These are phyloP conservation scores for Zygoascus flipseniorum DNA, from an alignment of 805 yeast species.

Conservation along the genomic window DNA sequence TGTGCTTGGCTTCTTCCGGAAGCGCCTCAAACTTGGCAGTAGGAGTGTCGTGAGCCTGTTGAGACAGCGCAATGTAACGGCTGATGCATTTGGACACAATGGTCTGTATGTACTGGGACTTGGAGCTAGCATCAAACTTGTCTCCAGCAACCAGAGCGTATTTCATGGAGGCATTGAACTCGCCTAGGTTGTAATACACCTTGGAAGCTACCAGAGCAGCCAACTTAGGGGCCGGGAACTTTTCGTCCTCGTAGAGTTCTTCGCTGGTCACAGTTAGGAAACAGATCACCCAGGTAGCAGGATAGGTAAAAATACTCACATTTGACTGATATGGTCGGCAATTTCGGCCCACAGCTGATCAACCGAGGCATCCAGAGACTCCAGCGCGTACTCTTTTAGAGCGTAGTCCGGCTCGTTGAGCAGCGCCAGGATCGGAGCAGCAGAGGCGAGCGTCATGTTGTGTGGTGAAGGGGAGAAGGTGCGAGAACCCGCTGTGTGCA, in stretches of 20 bases:
- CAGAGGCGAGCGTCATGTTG: slow-evolving; percentile 61
- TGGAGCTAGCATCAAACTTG: slow-evolving; percentile 64
- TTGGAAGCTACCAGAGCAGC: slow-evolving; percentile 93
- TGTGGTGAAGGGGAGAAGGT: not conserved
- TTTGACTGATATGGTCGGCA: slow-evolving; percentile 77
- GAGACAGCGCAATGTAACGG: slow-evolving; percentile 62
- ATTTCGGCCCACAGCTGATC: slow-evolving; percentile 97
- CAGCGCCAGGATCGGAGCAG: slow-evolving; percentile 87
- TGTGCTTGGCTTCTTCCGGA: slow-evolving; percentile 19
- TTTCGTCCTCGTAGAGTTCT: slow-evolving; percentile 77
- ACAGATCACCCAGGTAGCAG: not conserved
- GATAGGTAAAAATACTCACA: slow-evolving; percentile 27
- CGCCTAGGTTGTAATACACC: slow-evolving; percentile 86
- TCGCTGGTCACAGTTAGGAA: slow-evolving; percentile 34
- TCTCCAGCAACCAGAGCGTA: slow-evolving; percentile 81
- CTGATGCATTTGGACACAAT: slow-evolving; percentile 90
- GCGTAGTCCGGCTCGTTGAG: slow-evolving; percentile 71
- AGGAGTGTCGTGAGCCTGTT: slow-evolving; percentile 35
- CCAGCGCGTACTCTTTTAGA: slow-evolving; percentile 76
- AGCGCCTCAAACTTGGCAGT: slow-evolving; percentile 19
- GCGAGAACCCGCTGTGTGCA: not conserved
- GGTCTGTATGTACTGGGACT: slow-evolving; percentile 84
- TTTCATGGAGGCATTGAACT: slow-evolving; percentile 81
- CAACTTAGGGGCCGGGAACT: slow-evolving; percentile 64
- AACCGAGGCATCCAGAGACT: slow-evolving; percentile 70